These are phyloP conservation scores for Glycine soja DNA, from an alignment of 306 rosid genomes.

Conservation along the genomic window DNA sequence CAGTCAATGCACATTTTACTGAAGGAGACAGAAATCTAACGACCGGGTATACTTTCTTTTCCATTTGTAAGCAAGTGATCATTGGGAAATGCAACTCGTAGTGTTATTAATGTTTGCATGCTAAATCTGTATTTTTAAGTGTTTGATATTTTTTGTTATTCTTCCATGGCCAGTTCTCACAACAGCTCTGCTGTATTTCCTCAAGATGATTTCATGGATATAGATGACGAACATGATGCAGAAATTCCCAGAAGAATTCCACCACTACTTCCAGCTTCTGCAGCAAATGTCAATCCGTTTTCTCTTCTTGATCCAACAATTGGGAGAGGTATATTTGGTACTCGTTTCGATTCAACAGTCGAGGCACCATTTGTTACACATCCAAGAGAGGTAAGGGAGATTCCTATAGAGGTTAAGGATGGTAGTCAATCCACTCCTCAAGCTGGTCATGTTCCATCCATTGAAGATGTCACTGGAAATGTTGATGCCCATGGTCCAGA, in stretches of 20 bases:
- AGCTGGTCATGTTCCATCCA: constrained; percentile 60
- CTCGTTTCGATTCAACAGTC: constrained; percentile 46
- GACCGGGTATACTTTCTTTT: constrained; percentile 55
- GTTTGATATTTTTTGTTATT: constrained; percentile 39
- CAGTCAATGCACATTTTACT: constrained; percentile 81
- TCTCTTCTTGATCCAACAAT: constrained; percentile 62
- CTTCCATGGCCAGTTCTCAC: constrained; percentile 54
- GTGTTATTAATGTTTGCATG: constrained; percentile 2
- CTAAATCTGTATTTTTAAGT: constrained; percentile 19
- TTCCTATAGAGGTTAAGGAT: constrained; percentile 86
- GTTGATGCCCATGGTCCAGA: constrained; percentile 55
- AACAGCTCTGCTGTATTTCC: constrained; percentile 56
- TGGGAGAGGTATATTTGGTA: constrained; percentile 55
- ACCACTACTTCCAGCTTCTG: constrained; percentile 58
- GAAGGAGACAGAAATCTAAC: constrained; percentile 71
- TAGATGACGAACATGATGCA: constrained; percentile 62
- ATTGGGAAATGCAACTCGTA: background rate
- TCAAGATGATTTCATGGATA: constrained; percentile 82
- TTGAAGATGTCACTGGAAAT: constrained; percentile 79
- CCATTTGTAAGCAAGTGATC: constrained; percentile 23
- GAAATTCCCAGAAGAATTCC: constrained; percentile 59
- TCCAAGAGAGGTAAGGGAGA: constrained; percentile 84
- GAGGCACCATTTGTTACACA: constrained; percentile 68
- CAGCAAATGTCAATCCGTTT: constrained; percentile 58
- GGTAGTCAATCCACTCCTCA: constrained; percentile 61